Evolutionary conservation across 352 stramenopile species (phyloP), one percentile per base, ranked within the genome.

Genomic region (Thalassiosira hispida): DNA sequence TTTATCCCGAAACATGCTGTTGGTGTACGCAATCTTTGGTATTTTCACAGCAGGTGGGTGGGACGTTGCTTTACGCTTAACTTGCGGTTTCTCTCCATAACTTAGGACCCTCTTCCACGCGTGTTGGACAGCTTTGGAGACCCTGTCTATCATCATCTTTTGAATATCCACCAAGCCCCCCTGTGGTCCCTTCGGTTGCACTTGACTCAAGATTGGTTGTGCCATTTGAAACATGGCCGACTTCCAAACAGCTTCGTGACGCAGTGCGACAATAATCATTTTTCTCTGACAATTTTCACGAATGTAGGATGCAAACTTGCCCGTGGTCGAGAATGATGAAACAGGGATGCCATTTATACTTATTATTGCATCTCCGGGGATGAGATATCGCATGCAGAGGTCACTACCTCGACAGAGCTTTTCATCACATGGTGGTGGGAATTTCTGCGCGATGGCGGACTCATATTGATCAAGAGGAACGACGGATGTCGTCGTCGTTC

Each of bases 341-440:
- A 79, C 49, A 7, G 79, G 25, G 38, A 73, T 27, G 25, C 84
- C 84, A 73, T 88, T 84, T 18, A 90, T 79, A 2, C 72, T 77
- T 47, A 88, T 40, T 16, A 90, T 79, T 31, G 84, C 64, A 73
- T 90, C 84, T n/a, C 84, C 84, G 6, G 77, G 70, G 61, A 72
- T 67, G 18, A 90, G 20, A 31, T n/a, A 56, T 52, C 44, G 31
- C 5, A 53, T 12, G 8, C 33, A 65, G n/a, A 75, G n/a, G 29
- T 14, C 1, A 9, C 4, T 27, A 51, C 8, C 56, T 1, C 16
- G 22, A 9, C 11, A 14, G 8, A 12, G 14, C 5, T 51, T 52
- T 44, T 52, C 16, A 25, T 57, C 57, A 31, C 7, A 47, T 16
- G 61, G 44, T 57, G 60, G 16, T 44, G 70, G 70, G 29, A 74